Evolutionary conservation across 2,329 filamentous ascomycete genomes (phyloP).

Genomic region (Aspergillus hortae): DNA sequence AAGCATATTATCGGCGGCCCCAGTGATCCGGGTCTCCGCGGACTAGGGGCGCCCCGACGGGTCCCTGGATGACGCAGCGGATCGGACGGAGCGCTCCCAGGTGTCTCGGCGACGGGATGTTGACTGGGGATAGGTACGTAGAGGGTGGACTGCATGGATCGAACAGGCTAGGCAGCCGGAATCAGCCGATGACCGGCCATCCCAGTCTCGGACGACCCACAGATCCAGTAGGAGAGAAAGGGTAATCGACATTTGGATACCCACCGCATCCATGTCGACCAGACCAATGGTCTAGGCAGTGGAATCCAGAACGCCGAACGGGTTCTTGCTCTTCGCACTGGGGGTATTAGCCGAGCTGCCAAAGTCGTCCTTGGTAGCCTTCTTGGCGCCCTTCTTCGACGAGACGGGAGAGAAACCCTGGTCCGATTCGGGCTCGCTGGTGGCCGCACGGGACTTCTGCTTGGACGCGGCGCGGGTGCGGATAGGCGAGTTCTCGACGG

Average conservation of each 20-base stretch:
- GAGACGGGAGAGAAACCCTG: slow-evolving; percentile 30
- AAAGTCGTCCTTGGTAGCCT: slow-evolving; percentile 22
- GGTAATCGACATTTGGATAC: neutral
- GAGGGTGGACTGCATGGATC: too few relatives aligned
- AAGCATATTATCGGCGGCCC: too few relatives aligned
- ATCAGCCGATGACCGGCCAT: too few relatives aligned
- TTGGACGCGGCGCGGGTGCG: slow-evolving; percentile 30
- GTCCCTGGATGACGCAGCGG: too few relatives aligned
- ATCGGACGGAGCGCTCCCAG: too few relatives aligned
- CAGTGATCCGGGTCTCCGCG: too few relatives aligned
- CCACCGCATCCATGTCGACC: neutral
- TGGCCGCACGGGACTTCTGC: slow-evolving; percentile 23
- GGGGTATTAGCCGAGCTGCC: slow-evolving; percentile 9
- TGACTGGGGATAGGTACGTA: too few relatives aligned
- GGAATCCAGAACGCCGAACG: slow-evolving; percentile 28
- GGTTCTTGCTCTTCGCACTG: slow-evolving; percentile 26
- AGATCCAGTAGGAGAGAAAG: neutral
- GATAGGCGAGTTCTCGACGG: slow-evolving; percentile 25
- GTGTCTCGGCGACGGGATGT: too few relatives aligned
- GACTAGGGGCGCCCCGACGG: too few relatives aligned
- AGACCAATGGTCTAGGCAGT: slow-evolving; percentile 6
- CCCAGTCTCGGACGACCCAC: too few relatives aligned
- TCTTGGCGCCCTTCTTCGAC: slow-evolving; percentile 32
- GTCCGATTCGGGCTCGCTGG: slow-evolving; percentile 16
- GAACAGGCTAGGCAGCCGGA: too few relatives aligned